These are phyloP conservation scores for Barnettozyma sucrosica DNA, from an alignment of 805 yeast species.

Conservation along the genomic window DNA sequence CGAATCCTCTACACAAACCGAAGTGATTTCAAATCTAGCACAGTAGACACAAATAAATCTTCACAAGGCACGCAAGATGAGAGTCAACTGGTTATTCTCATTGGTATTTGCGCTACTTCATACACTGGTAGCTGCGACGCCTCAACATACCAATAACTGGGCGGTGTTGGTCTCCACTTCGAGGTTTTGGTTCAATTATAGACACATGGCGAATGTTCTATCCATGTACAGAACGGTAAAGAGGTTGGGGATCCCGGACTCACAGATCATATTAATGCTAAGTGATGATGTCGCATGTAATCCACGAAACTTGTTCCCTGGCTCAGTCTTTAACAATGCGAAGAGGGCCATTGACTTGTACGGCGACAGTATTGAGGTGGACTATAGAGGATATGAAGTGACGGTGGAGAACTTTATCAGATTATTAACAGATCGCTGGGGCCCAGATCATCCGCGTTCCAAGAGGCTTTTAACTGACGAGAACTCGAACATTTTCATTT, in stretches of 20 bases:
- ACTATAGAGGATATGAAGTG: slow-evolving; percentile 95
- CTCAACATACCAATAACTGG: slow-evolving; percentile 61
- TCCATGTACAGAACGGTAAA: slow-evolving; percentile 95
- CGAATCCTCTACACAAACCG: neutral
- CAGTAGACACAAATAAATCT: neutral
- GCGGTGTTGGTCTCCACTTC: slow-evolving; percentile 94
- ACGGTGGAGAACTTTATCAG: slow-evolving; percentile 96
- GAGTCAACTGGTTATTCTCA: neutral
- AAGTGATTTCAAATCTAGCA: neutral
- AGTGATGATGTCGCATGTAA: slow-evolving; percentile 98
- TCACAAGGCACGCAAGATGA: neutral
- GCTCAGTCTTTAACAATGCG: slow-evolving; percentile 89
- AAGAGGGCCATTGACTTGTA: slow-evolving; percentile 89
- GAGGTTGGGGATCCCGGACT: slow-evolving; percentile 94
- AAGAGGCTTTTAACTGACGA: slow-evolving; percentile 90
- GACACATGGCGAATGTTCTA: slow-evolving; percentile 95
- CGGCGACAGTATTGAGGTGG: slow-evolving; percentile 94
- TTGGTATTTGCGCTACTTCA: neutral
- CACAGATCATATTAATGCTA: slow-evolving; percentile 92
- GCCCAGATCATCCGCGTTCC: slow-evolving; percentile 86
- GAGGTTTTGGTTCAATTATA: slow-evolving; percentile 95
- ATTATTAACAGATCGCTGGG: slow-evolving; percentile 91
- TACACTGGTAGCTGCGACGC: neutral
- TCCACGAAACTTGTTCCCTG: slow-evolving; percentile 93
- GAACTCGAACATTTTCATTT: slow-evolving; percentile 86